phyloP scores from a whole-genome alignment of 2,329 filamentous ascomycete species.

The Alternaria infectoria region DNA sequence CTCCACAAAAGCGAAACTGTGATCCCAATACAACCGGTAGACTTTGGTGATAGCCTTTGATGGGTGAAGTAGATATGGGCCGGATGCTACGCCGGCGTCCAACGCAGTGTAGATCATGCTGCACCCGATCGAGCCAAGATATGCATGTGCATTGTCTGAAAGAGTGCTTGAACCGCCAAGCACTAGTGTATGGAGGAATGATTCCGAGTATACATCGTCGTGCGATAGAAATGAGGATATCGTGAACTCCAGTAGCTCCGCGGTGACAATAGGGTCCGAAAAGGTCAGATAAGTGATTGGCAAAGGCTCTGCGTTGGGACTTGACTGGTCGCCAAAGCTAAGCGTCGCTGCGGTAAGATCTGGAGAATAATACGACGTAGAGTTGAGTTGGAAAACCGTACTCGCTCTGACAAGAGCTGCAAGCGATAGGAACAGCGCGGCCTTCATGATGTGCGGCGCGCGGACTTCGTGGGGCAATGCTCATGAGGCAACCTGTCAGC shows the following conservation, averaged over 20 bases:
- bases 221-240: neutral
- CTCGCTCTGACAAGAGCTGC: neutral
- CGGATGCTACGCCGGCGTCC: conserved; percentile 1
- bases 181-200: conserved; percentile 8
- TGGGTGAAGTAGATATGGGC: conserved; percentile 14
- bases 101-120: conserved; percentile 1
- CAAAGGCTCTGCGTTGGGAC: neutral
- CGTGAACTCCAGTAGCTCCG: neutral
- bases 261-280: neutral
- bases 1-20: conserved; percentile 12
- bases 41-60: conserved; percentile 13
- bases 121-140: conserved; percentile 8
- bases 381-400: conserved; percentile 6
- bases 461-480: neutral
- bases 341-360: conserved; percentile 1
- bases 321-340: neutral
- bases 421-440: neutral
- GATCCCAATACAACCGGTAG: conserved; percentile 19
- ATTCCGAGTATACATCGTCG: conserved; percentile 16
- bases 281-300: conserved; percentile 1
- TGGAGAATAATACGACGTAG: conserved; percentile 8
- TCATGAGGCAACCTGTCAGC: neutral
- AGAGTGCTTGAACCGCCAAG: conserved; percentile 4
- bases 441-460: neutral
- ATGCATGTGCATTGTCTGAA: neutral